These are phyloP conservation scores for Casuarina equisetifolia DNA, from an alignment of 306 rosid species.

Conservation along the genomic window DNA sequence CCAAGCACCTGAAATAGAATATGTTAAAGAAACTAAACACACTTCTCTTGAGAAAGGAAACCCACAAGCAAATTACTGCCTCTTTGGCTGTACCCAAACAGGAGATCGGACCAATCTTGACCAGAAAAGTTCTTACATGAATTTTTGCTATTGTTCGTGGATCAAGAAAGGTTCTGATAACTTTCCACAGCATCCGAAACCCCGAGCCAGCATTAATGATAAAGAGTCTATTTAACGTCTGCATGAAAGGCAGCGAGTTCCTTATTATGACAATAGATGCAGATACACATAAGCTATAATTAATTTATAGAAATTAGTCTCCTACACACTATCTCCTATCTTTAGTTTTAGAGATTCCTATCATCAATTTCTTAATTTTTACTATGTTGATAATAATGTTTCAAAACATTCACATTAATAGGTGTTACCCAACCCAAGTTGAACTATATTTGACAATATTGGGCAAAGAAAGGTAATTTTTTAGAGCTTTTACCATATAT, in stretches of 20 bases:
- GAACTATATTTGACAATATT: no score
- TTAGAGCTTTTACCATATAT: no score
- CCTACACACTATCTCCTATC: no score
- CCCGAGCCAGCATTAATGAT: slow-evolving; percentile 91
- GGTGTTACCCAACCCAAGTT: no score
- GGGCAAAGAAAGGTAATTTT: no score
- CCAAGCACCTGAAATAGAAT: slow-evolving; percentile 71
- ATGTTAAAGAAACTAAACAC: slow-evolving; percentile 6
- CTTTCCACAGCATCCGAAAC: slow-evolving; percentile 84
- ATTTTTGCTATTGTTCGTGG: slow-evolving; percentile 72
- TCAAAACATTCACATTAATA: no score
- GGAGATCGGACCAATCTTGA: neutral
- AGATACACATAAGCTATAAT: no score
- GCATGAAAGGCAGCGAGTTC: slow-evolving; percentile 21
- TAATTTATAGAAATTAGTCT: no score
- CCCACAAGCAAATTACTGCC: neutral
- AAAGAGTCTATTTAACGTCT: slow-evolving; percentile 74
- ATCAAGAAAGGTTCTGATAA: slow-evolving; percentile 67
- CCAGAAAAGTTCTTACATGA: slow-evolving; percentile 46
- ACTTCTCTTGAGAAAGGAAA: neutral
- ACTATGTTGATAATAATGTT: no score
- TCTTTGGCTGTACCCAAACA: neutral
- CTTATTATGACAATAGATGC: no score
- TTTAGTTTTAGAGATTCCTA: no score
- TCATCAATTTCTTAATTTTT: no score